These are phyloP conservation scores for Ananas comosus DNA, from an alignment of 176 grass and related monocot genomes.

Conservation along the genomic window DNA sequence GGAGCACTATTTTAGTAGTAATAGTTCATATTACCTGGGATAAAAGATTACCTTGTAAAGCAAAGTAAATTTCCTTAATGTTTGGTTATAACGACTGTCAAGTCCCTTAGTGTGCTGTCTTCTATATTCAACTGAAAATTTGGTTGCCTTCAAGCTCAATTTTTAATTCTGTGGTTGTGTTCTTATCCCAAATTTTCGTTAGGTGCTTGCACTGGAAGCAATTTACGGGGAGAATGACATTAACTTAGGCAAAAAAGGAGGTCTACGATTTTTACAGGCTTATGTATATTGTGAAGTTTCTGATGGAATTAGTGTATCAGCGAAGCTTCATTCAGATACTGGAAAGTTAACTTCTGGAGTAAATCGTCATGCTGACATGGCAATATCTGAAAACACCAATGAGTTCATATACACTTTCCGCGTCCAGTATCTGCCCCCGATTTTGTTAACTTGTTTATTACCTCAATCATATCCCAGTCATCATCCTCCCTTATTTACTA, in stretches of 20 bases:
- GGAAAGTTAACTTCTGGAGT: slow-evolving; percentile 14
- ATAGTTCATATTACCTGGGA: too few species aligned
- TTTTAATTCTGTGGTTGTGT: neutral
- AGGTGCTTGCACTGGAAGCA: slow-evolving; percentile 39
- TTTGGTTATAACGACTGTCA: too few species aligned
- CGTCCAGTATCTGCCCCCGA: slow-evolving; percentile 37
- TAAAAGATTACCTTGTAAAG: too few species aligned
- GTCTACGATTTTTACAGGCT: slow-evolving; percentile 31
- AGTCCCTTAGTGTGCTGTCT: neutral
- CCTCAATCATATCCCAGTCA: slow-evolving; percentile 34
- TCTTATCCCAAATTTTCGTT: neutral
- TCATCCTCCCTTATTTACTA: slow-evolving; percentile 34
- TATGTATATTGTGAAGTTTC: slow-evolving; percentile 9
- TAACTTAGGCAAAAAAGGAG: slow-evolving; percentile 24
- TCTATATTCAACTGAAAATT: neutral
- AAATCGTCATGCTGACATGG: neutral
- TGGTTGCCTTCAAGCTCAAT: neutral
- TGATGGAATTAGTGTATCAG: slow-evolving; percentile 18
- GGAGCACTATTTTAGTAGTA: too few species aligned
- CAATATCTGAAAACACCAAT: slow-evolving; percentile 12
- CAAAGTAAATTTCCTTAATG: too few species aligned
- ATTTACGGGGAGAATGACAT: slow-evolving; percentile 24
- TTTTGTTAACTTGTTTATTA: slow-evolving; percentile 44
- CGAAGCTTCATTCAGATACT: slow-evolving; percentile 11
- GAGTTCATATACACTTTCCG: slow-evolving; percentile 31